Base-by-base conservation (phyloP, 768 basidiomycete genomes). In the Phanerodontia chrysosporium region DNA sequence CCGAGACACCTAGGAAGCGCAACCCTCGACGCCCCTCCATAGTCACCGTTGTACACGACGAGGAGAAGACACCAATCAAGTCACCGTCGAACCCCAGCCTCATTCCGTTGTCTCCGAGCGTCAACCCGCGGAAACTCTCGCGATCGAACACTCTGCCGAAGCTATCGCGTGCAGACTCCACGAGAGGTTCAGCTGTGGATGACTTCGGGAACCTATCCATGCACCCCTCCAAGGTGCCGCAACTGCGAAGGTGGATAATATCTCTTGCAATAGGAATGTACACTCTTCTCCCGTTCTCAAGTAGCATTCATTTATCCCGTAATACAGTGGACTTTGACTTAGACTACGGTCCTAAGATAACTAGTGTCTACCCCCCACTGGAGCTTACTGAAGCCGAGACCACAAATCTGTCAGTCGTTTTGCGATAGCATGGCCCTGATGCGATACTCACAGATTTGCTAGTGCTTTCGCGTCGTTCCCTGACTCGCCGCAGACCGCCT, bases 381-480 rank as follows among this genome's bases (percentile, higher is more conserved):
- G 69, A 78, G 14, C 72, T 95, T 42, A 79, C 82, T 5, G 80
- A 84, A 39, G 74, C 80, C 0, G 91, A 94, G 68, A 80, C 78
- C 32, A 89, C 92, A 71, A 96, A 94, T 65, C 85, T 97, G 94
- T 95, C 56, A 64, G 86, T 75, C 22, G 56, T 62, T 49, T 13
- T 42, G 22, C 59, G 25, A 21, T 35, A 1, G 30, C 55, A 32
- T 32, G 52, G 49, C 55, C 56, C 56, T 35, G 6, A 53, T 22
- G 24, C 32, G 24, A 46, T 21, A 42, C 46, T 2, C 29, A 51
- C 62, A 97, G n/a, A n/a, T n/a, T n/a, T n/a, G n/a, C n/a, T n/a
- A n/a, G 95, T 57, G 91, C 94, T 1, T 98, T 98, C 70, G 91
- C 90, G 7, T 85, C 92, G 0, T 94, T 98, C 66, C 95, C 95